phyloP scores from a whole-genome alignment of 768 basidiomycete genomes.

The Udeniomyces megalosporus region DNA sequence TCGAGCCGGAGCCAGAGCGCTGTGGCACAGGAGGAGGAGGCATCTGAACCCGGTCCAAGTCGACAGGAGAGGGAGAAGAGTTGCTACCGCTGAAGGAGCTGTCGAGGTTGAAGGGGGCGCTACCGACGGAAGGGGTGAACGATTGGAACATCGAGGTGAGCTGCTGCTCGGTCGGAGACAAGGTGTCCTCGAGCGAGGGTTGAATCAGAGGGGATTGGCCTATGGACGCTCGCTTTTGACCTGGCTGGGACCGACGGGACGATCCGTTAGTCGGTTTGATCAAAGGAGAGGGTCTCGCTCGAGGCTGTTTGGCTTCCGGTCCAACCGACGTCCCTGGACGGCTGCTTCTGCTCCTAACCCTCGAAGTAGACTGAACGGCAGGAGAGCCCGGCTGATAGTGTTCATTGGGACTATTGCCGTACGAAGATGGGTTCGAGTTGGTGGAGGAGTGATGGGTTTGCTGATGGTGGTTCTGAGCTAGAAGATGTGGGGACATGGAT shows the following conservation, averaged over 20 bases:
- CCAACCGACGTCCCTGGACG: background rate
- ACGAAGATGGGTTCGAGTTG: constrained; percentile 20
- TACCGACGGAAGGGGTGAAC: constrained; percentile 30
- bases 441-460: constrained; percentile 17
- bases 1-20: constrained; percentile 16
- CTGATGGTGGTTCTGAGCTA: constrained; percentile 13
- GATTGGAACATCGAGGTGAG: constrained; percentile 24
- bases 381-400: background rate
- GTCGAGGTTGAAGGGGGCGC: constrained; percentile 21
- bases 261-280: constrained; percentile 1
- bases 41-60: constrained; percentile 48
- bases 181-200: constrained; percentile 18
- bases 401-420: background rate
- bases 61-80: constrained; percentile 62
- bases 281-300: background rate
- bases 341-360: background rate
- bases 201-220: constrained; percentile 7
- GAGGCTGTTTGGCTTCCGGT: background rate
- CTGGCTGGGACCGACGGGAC: background rate
- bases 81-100: constrained; percentile 16
- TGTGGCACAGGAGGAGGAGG: constrained; percentile 57
- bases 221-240: constrained; percentile 19
- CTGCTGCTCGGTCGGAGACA: constrained; percentile 3
- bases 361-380: too few relatives aligned
- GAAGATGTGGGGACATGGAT: constrained; percentile 7